These are phyloP conservation scores for Emericellopsis cladophorae DNA, from an alignment of 2,329 filamentous ascomycete genomes.

Conservation along the genomic window DNA sequence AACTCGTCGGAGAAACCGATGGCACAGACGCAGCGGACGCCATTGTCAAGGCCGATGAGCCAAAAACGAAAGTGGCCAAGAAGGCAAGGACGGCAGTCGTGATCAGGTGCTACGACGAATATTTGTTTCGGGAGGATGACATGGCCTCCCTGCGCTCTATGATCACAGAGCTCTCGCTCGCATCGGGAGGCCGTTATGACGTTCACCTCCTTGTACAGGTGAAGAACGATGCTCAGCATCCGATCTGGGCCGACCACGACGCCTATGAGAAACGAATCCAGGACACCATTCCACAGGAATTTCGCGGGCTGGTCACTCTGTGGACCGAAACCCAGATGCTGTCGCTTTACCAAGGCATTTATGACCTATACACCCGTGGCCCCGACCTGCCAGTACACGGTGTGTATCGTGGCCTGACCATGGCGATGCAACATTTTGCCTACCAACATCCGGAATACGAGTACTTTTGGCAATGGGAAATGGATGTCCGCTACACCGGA, in stretches of 20 bases:
- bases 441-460: constrained; percentile 82
- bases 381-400: constrained; percentile 71
- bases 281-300: constrained; percentile 66
- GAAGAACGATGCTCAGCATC: constrained; percentile 59
- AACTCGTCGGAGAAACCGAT: constrained; percentile 4
- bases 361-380: constrained; percentile 57
- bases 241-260: constrained; percentile 65
- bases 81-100: constrained; percentile 55
- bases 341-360: constrained; percentile 76
- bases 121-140: constrained; percentile 66
- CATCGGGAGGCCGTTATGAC: constrained; percentile 77
- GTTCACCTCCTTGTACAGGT: constrained; percentile 78
- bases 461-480: constrained; percentile 91
- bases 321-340: constrained; percentile 95
- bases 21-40: constrained; percentile 3
- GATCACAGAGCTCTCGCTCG: constrained; percentile 68
- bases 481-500: constrained; percentile 82
- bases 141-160: constrained; percentile 72
- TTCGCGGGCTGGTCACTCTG: constrained; percentile 75
- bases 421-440: constrained; percentile 92
- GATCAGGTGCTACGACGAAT: constrained; percentile 72
- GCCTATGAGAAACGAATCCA: constrained; percentile 55
- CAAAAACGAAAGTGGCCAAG: constrained; percentile 3
- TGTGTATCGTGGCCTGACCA: constrained; percentile 82
- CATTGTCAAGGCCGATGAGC: not conserved